A percentile compares a stretch with the other conserved stretches of the same genome.
Conservation (phyloP, 2,329 filamentous ascomycete species). For the Eutypella sp. region DNA sequence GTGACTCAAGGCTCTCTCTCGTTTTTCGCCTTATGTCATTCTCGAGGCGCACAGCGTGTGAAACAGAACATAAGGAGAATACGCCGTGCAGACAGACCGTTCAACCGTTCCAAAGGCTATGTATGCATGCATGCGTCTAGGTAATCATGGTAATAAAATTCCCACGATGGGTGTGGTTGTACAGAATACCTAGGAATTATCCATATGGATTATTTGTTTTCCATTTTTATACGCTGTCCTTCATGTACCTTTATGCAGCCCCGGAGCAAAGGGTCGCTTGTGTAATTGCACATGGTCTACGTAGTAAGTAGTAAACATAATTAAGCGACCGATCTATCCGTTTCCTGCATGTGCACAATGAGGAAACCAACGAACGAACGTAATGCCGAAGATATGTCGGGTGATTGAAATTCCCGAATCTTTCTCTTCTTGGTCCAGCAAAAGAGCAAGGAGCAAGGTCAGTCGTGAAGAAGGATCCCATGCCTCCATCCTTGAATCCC, state of each 20-base stretch:
- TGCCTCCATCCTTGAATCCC: too few relatives aligned
- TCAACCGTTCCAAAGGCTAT: too few relatives aligned
- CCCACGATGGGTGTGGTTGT: background rate
- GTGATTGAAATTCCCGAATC: background rate
- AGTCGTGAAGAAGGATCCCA: too few relatives aligned
- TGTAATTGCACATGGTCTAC: too few relatives aligned
- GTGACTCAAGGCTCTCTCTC: too few relatives aligned
- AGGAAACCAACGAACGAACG: background rate
- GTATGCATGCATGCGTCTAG: too few relatives aligned
- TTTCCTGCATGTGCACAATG: background rate
- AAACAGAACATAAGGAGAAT: background rate
- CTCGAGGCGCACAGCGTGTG: background rate
- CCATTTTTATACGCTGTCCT: background rate
- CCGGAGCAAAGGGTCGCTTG: background rate
- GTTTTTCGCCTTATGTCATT: background rate
- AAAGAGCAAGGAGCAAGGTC: too few relatives aligned
- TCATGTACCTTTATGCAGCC: background rate
- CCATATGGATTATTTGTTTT: too few relatives aligned
- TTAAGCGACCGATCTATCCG: background rate
- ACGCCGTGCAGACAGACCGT: too few relatives aligned
- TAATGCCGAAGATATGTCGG: background rate
- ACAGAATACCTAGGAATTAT: too few relatives aligned
- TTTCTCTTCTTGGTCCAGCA: background rate
- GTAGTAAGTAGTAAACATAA: too few relatives aligned
- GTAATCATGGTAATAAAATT: too few relatives aligned